Evolutionary conservation across 1,284 basidiomycete species (phyloP).

Genomic region (Rhodotorula mucilaginosa): DNA sequence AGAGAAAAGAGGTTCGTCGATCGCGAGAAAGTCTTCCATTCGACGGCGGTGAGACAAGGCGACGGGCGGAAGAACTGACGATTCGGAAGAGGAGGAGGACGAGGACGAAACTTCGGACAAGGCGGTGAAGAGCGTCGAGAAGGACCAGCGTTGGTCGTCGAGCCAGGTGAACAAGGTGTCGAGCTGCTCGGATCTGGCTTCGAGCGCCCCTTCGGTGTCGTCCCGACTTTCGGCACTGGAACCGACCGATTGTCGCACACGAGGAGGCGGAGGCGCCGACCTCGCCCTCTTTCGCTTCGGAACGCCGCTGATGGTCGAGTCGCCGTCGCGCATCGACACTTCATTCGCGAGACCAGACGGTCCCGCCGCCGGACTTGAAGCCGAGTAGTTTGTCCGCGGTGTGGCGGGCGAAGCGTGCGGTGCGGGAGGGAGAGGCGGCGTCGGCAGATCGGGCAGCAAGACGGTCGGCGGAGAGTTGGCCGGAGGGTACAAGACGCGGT

Average conservation of each 20-base stretch:
- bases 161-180: conserved; percentile 21
- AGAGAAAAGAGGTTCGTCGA: not conserved
- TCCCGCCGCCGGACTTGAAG: not conserved
- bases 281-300: not conserved
- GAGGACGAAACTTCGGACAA: conserved; percentile 4
- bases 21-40: conserved; percentile 19
- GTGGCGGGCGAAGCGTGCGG: conserved; percentile 9
- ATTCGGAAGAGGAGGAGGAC: not conserved
- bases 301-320: not conserved
- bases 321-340: not conserved
- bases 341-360: not conserved
- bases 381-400: not conserved
- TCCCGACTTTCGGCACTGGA: not conserved
- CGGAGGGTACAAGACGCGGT: conserved; percentile 21
- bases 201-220: not conserved
- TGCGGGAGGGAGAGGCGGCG: conserved; percentile 5
- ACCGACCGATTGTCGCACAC: not conserved
- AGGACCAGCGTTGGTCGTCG: conserved; percentile 24
- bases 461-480: conserved; percentile 6
- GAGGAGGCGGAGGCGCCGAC: not conserved
- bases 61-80: not conserved
- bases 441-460: conserved; percentile 7
- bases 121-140: conserved; percentile 22
- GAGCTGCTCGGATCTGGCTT: not conserved
- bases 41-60: conserved; percentile 15